Evolutionary conservation across 169 alveolate species (phyloP), one percentile per base, ranked within the genome.

Genomic region (Cryptosporidium sp.): DNA sequence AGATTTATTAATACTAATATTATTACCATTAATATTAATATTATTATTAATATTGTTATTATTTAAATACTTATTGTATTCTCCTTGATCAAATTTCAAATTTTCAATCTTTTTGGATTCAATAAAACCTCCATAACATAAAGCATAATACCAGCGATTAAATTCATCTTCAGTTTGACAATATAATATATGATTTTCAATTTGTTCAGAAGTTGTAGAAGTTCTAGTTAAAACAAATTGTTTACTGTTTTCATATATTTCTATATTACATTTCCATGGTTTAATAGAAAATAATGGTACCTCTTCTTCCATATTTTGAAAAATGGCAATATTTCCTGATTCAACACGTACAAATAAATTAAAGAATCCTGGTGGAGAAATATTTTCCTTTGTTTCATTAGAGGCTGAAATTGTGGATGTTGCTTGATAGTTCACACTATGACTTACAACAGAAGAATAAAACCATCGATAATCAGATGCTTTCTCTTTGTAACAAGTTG

Each of bases 381-480:
- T 73, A 29, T 39, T 44, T 2, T 62, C 67, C 7, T 31, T 65
- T 5, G 37, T 12, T 0, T 42, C 71, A 21, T 75, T 35, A n/a
- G 44, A 21, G 18, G 26, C 3, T 58, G 51, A 16, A 53, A 14
- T 16, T 56, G 56, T 23, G 21, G 56, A 31, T 26, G 26, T 37
- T 31, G 85, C 9, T n/a, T 16, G 62, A 44, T 80, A 80, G 4
- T 53, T 65, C 3, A 80, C 89, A 80, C 89, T 80, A 23, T 80
- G 89, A 26, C 89, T 80, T 65, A 80, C 56, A 62, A 80, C 73
- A 26, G 89, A 69, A 12, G 89, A 80, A 42, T 80, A 80, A 65
- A 80, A 80, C 89, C 89, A 80, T 65, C 89, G 62, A 48, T 80
- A 80, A 62, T 80, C 89, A 1, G 89, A 80, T 0, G 89, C 89